phyloP scores from a whole-genome alignment of 495 filamentous ascomycete genomes.

The Aspergillus saccharolyticus region DNA sequence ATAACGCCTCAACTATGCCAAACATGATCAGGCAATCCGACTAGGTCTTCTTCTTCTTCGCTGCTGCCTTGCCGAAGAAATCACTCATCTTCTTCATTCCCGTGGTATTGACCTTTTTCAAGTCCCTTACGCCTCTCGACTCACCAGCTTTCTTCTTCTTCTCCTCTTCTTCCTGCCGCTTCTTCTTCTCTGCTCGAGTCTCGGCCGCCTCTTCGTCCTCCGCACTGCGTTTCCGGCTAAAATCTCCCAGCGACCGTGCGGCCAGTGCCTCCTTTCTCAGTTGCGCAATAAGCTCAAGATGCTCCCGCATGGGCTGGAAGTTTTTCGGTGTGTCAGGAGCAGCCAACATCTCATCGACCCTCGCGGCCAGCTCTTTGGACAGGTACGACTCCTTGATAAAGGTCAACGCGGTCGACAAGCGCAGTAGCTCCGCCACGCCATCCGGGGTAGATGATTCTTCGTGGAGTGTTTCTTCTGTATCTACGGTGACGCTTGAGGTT shows the following conservation, averaged over 20 bases:
- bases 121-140: conserved; percentile 66
- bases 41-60: conserved; percentile 34
- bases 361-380: conserved; percentile 42
- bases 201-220: conserved; percentile 64
- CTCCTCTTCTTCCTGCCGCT: conserved; percentile 69
- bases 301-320: conserved; percentile 63
- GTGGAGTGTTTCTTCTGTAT: conserved; percentile 18
- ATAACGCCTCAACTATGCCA: no score
- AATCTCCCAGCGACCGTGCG: conserved; percentile 63
- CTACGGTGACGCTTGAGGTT: conserved; percentile 18
- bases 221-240: conserved; percentile 62
- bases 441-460: conserved; percentile 35
- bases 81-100: conserved; percentile 98
- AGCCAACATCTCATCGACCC: conserved; percentile 46
- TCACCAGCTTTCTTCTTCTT: conserved; percentile 65
- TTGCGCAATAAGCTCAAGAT: conserved; percentile 57
- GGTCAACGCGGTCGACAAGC: conserved; percentile 67
- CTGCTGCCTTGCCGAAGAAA: conserved; percentile 74
- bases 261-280: conserved; percentile 65
- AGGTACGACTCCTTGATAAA: conserved; percentile 75
- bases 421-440: conserved; percentile 56
- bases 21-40: neutral
- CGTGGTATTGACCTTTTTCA: conserved; percentile 81
- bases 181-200: conserved; percentile 52
- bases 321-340: conserved; percentile 48